Evolutionary conservation across 148 eudicot genomes (phyloP), one percentile per base, ranked within the genome.

Genomic region (Nyssa sinensis): DNA sequence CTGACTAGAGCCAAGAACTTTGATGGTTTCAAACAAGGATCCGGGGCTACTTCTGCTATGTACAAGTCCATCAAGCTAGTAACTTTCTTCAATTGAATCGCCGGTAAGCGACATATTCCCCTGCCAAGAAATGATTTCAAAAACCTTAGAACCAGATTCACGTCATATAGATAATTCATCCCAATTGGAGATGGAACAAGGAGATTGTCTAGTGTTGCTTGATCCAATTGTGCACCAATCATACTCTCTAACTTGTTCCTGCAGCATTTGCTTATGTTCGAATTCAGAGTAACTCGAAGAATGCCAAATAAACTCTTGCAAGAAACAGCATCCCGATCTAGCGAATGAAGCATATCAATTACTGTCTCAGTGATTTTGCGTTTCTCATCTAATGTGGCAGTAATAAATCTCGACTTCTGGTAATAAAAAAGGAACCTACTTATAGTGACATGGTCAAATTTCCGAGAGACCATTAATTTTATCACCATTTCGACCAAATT

Each of bases 41-140:
- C 98, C 0, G 98, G 98, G 3, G 97, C 93, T 34, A 94, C 88
- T 85, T 94, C 98, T 53, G 91, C 86, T 32, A 90, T 71, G 72
- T 86, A 94, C 78, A 77, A 66, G 73, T 91, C 93, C 79, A 91
- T 70, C 74, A 91, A 70, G 62, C 63, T 66, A 34, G 90, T 82
- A 34, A 87, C 90, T 82, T 85, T 89, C 76, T 67, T 77, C 81
- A 87, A 34, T 64, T 80, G 78, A 57, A 78, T 49, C 64, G 76
- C 51, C 0, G 83, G 76, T 4, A 84, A 72, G 23, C 41, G 32
- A 53, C 74, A 66, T 30, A 60, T 69, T 55, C 78, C 83, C 70
- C 82, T 81, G 32, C 71, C 66, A 37, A 74, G 27, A 75, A 91
- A 94, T 7, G 81, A 80, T 72, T 79, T 91, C 76, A 89, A 66